Evolutionary conservation across 2,329 filamentous ascomycete species (phyloP), one percentile per base, ranked within the genome.

Genomic region (Aspergillus sp.): DNA sequence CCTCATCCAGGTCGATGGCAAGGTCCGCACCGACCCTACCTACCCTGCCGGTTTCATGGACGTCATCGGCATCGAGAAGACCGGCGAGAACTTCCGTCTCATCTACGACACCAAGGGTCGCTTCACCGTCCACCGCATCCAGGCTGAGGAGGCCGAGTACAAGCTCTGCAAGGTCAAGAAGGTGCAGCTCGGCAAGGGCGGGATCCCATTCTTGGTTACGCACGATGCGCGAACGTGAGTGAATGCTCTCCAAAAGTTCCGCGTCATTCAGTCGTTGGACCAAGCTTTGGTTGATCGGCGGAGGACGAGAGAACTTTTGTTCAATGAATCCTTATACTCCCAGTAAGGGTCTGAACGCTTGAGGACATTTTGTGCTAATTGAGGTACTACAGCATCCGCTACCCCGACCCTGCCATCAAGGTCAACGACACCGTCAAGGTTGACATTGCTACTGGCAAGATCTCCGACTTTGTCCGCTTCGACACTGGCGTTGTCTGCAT

Each of bases 151-250:
- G 91, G 93, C 94, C 76, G 90, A 95, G 87, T 99, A 97, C 92
- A 99, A 99, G 91, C 88, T 99, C 77, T 93, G 93, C 88, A 99
- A 98, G 89, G 95, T 99, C 87, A 97, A 97, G 92, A 91, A 94
- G 79, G 95, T 99, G 69, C 95, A 99, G 88, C 89, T 99, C 77
- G 95, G 95, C 87, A 94, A 93, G 85, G 96, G 95, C 85, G 95
- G 93, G 87, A 96, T 99, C 90, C 95, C 95, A 96, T 99, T 97
- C 93, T 97, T 98, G 93, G 95, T 99, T 92, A 99, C 95, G 93
- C 95, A 99, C 92, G 95, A 99, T 95, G 95, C 95, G 86, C 91
- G 95, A 93, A 99, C 95, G 94, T 99, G 87, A 97, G 94, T 98
- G 91, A 71, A 71, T 69, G 66, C 76, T 73, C 73, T 75, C 88